phyloP scores from a whole-genome alignment of 2,329 filamentous ascomycete genomes.

The Penicillium sumatraense region DNA sequence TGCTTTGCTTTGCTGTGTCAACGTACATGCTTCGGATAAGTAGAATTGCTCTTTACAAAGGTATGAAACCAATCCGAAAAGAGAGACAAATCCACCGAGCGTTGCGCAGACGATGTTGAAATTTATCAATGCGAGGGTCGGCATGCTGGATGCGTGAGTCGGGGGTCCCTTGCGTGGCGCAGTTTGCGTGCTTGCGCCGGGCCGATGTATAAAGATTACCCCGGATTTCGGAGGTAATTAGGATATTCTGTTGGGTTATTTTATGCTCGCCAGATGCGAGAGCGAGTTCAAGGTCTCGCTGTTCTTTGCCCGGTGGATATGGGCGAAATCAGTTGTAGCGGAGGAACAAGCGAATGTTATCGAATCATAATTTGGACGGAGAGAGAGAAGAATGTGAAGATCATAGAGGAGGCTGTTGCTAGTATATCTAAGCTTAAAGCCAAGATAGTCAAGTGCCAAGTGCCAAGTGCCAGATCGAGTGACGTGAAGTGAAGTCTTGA shows the following conservation, averaged over 20 bases:
- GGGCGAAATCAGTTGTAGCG: background rate
- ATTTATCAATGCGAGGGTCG: slow-evolving; percentile 67
- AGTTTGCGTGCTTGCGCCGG: background rate
- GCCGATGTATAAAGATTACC: background rate
- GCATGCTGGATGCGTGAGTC: no score
- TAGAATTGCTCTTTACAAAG: slow-evolving; percentile 89
- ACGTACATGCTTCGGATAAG: slow-evolving; percentile 83
- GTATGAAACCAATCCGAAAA: slow-evolving; percentile 91
- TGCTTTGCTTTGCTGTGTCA: background rate
- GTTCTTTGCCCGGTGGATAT: background rate
- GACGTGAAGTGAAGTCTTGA: no score
- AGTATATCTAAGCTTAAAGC: no score
- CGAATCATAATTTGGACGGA: slow-evolving; percentile 37
- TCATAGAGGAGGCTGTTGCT: background rate
- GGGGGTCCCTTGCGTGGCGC: slow-evolving; percentile 5
- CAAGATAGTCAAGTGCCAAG: no score
- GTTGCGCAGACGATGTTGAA: slow-evolving; percentile 85
- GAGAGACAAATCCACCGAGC: slow-evolving; percentile 81
- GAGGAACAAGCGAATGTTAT: slow-evolving; percentile 40
- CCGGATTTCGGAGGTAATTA: no score
- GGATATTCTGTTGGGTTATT: background rate
- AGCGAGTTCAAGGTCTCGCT: background rate
- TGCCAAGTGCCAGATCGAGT: no score
- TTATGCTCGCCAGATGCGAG: background rate
- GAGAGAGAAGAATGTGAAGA: slow-evolving; percentile 1